Conservation (phyloP, 2,329 filamentous ascomycete genomes). For the Aspergillus ochraceus region DNA sequence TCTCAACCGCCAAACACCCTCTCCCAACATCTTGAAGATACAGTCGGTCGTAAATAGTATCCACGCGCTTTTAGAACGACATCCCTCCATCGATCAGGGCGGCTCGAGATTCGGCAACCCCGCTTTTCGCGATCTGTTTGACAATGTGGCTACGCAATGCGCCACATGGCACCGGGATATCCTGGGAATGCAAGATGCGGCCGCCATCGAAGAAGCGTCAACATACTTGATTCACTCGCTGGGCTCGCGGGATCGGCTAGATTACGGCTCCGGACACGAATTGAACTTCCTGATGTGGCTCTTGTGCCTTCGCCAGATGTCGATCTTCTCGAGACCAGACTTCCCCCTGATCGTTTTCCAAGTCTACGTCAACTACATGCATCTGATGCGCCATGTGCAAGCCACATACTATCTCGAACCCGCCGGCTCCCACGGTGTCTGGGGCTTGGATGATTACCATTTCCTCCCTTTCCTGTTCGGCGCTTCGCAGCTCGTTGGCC, state of each 20-base stretch:
- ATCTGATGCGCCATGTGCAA: conserved; percentile 84
- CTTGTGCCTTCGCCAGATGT: conserved; percentile 84
- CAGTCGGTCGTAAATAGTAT: conserved; percentile 69
- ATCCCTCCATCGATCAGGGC: conserved; percentile 80
- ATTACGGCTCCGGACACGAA: conserved; percentile 97
- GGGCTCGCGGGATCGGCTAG: conserved; percentile 82
- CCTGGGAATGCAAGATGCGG: conserved; percentile 37
- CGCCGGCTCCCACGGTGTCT: conserved; percentile 94
- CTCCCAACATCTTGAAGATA: conserved; percentile 62
- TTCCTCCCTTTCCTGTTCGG: conserved; percentile 96
- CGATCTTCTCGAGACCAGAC: conserved; percentile 61
- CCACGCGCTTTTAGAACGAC: conserved; percentile 63
- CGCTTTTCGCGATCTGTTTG: conserved; percentile 79
- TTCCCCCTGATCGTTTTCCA: conserved; percentile 74
- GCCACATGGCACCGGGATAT: conserved; percentile 43
- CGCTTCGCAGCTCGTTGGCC: conserved; percentile 82
- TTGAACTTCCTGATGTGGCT: conserved; percentile 97
- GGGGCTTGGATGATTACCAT: conserved; percentile 96
- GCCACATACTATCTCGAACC: conserved; percentile 95
- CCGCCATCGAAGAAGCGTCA: conserved; percentile 68
- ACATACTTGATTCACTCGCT: conserved; percentile 82
- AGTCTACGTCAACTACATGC: conserved; percentile 80
- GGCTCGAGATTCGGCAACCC: conserved; percentile 95
- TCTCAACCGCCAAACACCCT: conserved; percentile 41
- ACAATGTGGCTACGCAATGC: conserved; percentile 43